Evolutionary conservation across 2,329 filamentous ascomycete species (phyloP).

Genomic region (Fusarium setosum): DNA sequence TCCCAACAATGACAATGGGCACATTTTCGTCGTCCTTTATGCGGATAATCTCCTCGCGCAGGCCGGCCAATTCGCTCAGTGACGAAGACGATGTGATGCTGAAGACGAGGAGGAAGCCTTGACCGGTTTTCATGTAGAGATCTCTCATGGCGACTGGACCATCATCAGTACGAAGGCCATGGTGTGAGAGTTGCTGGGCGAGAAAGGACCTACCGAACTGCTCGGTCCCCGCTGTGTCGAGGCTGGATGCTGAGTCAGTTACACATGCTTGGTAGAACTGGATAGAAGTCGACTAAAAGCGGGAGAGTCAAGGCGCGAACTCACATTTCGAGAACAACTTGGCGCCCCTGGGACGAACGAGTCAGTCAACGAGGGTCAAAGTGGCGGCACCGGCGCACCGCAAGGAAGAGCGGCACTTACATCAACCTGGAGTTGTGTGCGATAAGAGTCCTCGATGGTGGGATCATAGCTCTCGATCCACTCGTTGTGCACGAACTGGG

Average conservation of each 20-base stretch:
- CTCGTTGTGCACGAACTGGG: constrained; percentile 93
- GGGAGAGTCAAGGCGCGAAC: constrained; percentile 41
- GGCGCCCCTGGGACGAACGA: constrained; percentile 72
- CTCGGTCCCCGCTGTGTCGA: constrained; percentile 92
- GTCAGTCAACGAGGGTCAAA: constrained; percentile 44
- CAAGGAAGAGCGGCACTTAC: constrained; percentile 63
- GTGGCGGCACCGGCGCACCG: constrained; percentile 10
- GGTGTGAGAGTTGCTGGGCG: constrained; percentile 25
- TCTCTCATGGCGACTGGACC: constrained; percentile 74
- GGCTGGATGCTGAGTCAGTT: constrained; percentile 57
- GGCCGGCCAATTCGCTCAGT: constrained; percentile 81
- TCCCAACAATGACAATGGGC: constrained; percentile 90
- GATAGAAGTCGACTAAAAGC: constrained; percentile 28
- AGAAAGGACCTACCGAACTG: constrained; percentile 79
- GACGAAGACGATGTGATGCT: constrained; percentile 89
- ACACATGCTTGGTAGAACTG: constrained; percentile 5
- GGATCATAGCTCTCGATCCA: constrained; percentile 92
- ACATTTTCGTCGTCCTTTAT: constrained; percentile 90
- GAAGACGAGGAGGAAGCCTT: constrained; percentile 92
- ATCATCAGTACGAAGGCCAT: constrained; percentile 36
- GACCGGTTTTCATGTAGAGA: constrained; percentile 92
- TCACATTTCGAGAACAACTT: constrained; percentile 91
- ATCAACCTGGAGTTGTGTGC: constrained; percentile 83
- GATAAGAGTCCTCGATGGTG: constrained; percentile 82
- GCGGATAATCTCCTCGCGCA: constrained; percentile 89